Evolutionary conservation across 148 eudicot genomes (phyloP).

Genomic region (Pouteria glomerata): DNA sequence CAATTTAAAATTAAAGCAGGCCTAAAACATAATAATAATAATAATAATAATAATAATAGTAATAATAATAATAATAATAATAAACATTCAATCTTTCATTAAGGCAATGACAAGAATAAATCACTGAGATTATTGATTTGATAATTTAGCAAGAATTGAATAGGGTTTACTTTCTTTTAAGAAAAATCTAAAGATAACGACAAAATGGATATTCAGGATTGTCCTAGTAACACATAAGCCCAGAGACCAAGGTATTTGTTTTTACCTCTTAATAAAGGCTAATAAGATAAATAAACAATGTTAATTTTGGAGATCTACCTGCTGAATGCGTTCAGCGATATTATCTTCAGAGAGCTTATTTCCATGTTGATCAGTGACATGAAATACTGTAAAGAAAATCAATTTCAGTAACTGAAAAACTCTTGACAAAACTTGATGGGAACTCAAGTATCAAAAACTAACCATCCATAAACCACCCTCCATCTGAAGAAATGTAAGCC

Average conservation of each 20-base stretch:
- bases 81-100: not conserved
- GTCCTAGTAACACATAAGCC: not conserved
- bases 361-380: constrained; percentile 73
- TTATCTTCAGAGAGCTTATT: constrained; percentile 61
- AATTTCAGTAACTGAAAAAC: constrained; percentile 8
- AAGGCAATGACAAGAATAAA: not conserved
- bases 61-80: too few relatives aligned
- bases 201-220: not conserved
- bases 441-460: constrained; percentile 10
- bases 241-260: not conserved
- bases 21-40: too few relatives aligned
- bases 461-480: constrained; percentile 79
- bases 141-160: not conserved
- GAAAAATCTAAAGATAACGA: not conserved
- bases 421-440: not conserved
- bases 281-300: not conserved
- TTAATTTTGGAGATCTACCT: constrained; percentile 37
- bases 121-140: not conserved
- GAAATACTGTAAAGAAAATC: constrained; percentile 42
- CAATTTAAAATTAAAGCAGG: not conserved
- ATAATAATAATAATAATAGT: not conserved
- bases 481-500: constrained; percentile 70
- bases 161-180: not conserved
- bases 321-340: constrained; percentile 70
- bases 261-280: not conserved